phyloP scores from a whole-genome alignment of 2,329 filamentous ascomycete species.

The Fusarium burgessii region DNA sequence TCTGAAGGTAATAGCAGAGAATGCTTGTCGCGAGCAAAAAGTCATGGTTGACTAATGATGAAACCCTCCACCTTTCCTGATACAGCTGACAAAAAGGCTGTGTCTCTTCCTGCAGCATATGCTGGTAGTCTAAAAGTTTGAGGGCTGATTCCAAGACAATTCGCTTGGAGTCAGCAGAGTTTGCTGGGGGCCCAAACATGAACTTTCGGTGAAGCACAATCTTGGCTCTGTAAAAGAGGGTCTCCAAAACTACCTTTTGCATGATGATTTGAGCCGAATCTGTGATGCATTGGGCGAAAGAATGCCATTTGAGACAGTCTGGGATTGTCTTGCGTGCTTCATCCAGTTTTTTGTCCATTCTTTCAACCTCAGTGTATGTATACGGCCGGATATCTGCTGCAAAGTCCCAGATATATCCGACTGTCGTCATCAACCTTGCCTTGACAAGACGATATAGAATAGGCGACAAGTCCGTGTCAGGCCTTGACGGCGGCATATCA shows the following conservation, averaged over 20 bases:
- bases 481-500: not conserved
- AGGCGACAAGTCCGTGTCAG: not conserved
- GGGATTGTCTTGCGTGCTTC: conserved; percentile 2
- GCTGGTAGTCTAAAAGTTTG: conserved; percentile 11
- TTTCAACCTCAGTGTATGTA: not conserved
- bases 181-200: not conserved
- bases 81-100: conserved; percentile 16
- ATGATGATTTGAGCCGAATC: conserved; percentile 13
- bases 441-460: conserved; percentile 21
- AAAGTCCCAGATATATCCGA: conserved; percentile 23
- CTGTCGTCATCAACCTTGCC: not conserved
- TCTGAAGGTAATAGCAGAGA: conserved; percentile 2
- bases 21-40: conserved; percentile 2
- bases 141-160: conserved; percentile 16
- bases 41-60: conserved; percentile 7
- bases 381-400: not conserved
- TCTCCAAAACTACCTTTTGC: conserved; percentile 1
- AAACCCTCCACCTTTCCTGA: conserved; percentile 18
- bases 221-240: not conserved
- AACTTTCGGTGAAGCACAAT: conserved; percentile 16
- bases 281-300: conserved; percentile 7
- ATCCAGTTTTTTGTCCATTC: conserved; percentile 7
- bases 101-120: conserved; percentile 11
- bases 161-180: not conserved
- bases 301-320: conserved; percentile 14